phyloP scores from a whole-genome alignment of 2,329 filamentous ascomycete genomes.

The Sclerotinia nivalis region DNA sequence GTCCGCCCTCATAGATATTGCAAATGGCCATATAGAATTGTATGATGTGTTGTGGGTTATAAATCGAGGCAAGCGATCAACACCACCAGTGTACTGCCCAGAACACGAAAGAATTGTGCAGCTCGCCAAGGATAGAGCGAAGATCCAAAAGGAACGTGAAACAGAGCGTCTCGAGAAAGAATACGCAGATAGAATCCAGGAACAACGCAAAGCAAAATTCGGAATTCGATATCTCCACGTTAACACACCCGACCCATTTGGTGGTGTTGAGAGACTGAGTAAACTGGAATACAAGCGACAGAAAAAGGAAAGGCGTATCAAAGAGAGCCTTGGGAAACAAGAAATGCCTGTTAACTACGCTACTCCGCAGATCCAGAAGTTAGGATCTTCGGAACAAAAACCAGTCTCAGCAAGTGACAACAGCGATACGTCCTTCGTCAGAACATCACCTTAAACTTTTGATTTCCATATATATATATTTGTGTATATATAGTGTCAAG shows the following conservation, averaged over 20 bases:
- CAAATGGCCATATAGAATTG: background rate
- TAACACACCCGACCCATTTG: too few relatives aligned
- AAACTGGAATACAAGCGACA: background rate
- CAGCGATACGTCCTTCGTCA: background rate
- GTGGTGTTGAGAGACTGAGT: background rate
- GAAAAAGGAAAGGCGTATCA: background rate
- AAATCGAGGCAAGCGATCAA: background rate
- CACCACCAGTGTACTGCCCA: background rate
- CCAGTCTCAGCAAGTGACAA: background rate
- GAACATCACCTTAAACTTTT: background rate
- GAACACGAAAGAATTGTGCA: background rate
- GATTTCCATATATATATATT: background rate
- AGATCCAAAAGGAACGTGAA: background rate
- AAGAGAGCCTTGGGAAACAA: background rate
- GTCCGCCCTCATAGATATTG: background rate
- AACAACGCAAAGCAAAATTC: background rate
- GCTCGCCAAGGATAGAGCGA: background rate
- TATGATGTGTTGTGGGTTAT: background rate
- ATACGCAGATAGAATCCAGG: background rate
- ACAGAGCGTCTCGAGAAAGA: background rate
- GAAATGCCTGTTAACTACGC: background rate
- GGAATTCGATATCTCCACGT: too few relatives aligned
- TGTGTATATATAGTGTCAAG: too few relatives aligned
- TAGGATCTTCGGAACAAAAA: background rate
- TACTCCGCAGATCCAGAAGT: background rate